Base-by-base conservation (phyloP, 805 yeast species). In the Kuraishia molischiana region DNA sequence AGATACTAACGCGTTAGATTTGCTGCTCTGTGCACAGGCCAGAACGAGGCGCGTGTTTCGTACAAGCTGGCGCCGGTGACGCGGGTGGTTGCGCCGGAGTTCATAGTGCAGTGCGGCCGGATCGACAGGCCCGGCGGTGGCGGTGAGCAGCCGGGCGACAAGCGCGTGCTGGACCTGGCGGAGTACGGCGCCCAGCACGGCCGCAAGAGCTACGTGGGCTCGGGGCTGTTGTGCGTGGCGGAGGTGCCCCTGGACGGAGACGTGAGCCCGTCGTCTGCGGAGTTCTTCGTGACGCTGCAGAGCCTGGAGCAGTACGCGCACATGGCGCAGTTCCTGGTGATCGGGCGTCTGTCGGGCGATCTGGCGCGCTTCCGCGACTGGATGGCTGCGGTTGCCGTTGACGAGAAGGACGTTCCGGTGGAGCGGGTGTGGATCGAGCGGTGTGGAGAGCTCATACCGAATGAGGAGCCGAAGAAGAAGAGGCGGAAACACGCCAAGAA, bases 1-100 rank as follows among this genome's bases (percentile, higher is more conserved):
- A n/a, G n/a, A n/a, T 22, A 22, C 11, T 22, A 22, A 22, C 26
- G 26, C 1, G 32, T 21, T 13, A 42, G 41, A 18, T 46, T 44
- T 24, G 31, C 44, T 13, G 32, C 33, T 2, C 29, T 44, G 32
- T 51, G 54, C 34, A 44, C 44, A 3, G 50, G 47, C 3, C 19
- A 30, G 5, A 38, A n/a, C 15, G 36, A 29, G 4, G 11, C 29
- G 2, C 30, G 36, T 6, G 20, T 39, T 4, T 43, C 45, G 11
- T 54, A 45, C 33, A 43, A 45, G 29, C 42, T 46, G 14, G 36
- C 54, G 1, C 5, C 19, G 11, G 37, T 55, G 3, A 44, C 58
- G 2, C 41, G 58, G 29, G 38, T 55, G 4, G 39, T 54, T 24
- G 44, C 56, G 5, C 59, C 60, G 3, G 59, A 55, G 36, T 54